Percentiles rank a stretch among this genome's conserved stretches.
Conservation (phyloP, 2,329 filamentous ascomycete genomes). For the Ilyonectria robusta region DNA sequence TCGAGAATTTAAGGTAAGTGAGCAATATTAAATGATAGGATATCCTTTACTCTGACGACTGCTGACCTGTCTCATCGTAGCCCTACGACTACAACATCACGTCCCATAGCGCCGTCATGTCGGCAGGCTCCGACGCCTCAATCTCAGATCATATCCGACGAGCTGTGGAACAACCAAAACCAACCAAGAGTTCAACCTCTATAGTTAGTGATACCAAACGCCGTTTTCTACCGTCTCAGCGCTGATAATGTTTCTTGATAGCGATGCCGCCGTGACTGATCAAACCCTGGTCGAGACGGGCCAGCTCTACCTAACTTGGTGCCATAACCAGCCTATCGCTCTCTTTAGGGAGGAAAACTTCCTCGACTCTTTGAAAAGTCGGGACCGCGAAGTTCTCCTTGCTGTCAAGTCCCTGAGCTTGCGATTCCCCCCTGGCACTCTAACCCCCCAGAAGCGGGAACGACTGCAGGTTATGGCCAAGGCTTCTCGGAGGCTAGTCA, state of each 20-base stretch:
- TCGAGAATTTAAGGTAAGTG: slow-evolving; percentile 36
- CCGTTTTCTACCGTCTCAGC: neutral
- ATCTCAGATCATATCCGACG: neutral
- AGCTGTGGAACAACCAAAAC: neutral
- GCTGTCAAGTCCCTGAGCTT: slow-evolving; percentile 57
- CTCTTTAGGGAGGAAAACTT: slow-evolving; percentile 61
- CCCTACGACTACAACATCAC: neutral
- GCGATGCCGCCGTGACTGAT: neutral
- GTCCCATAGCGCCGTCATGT: neutral
- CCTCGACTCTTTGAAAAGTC: slow-evolving; percentile 53
- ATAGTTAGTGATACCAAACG: neutral
- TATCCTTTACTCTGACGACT: neutral
- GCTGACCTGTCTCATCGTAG: neutral
- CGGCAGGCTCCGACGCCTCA: neutral
- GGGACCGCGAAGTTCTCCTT: slow-evolving; percentile 54
- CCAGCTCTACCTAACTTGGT: slow-evolving; percentile 61
- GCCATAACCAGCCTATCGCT: slow-evolving; percentile 64
- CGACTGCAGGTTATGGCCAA: slow-evolving; percentile 28
- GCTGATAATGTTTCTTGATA: neutral
- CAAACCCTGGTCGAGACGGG: slow-evolving; percentile 32
- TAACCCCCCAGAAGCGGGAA: slow-evolving; percentile 32
- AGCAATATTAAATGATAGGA: neutral
- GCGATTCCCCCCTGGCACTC: slow-evolving; percentile 54
- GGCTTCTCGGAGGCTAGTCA: slow-evolving; percentile 45
- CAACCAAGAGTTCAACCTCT: neutral